phyloP scores from a whole-genome alignment of 2,329 filamentous ascomycete genomes.

The Aspergillus calidoustus region DNA sequence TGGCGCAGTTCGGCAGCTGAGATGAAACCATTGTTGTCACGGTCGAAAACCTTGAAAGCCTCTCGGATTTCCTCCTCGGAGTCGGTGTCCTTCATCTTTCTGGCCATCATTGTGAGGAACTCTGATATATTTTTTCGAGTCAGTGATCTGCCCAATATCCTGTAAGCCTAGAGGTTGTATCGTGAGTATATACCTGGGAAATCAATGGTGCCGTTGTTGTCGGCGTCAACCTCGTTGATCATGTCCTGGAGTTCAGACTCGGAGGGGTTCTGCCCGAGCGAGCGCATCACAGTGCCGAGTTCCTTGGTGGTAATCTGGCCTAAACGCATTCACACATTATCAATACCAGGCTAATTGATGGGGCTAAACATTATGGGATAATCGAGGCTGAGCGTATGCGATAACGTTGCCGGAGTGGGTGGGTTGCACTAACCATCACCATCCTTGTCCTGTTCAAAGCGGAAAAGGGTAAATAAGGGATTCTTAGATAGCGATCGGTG shows the following conservation, averaged over 20 bases:
- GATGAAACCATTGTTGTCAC: conserved; percentile 91
- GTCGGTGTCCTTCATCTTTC: conserved; percentile 93
- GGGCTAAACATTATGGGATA: background rate
- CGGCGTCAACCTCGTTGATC: conserved; percentile 92
- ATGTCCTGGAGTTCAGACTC: conserved; percentile 90
- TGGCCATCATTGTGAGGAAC: conserved; percentile 91
- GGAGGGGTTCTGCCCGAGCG: conserved; percentile 85
- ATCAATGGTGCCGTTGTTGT: conserved; percentile 92
- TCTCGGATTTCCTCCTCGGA: conserved; percentile 90
- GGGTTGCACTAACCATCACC: conserved; percentile 74
- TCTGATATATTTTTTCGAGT: conserved; percentile 55
- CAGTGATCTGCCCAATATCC: conserved; percentile 14
- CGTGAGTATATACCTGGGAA: conserved; percentile 71
- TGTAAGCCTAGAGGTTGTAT: background rate
- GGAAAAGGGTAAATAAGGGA: conserved; percentile 28
- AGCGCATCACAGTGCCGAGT: conserved; percentile 88
- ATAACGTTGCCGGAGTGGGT: background rate
- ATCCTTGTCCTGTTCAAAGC: conserved; percentile 74
- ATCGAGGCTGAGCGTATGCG: background rate
- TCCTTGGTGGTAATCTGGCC: conserved; percentile 93
- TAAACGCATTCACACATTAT: conserved; percentile 40
- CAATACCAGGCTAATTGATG: background rate
- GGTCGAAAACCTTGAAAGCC: conserved; percentile 88
- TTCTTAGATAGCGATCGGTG: background rate
- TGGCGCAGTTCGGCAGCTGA: conserved; percentile 85